Evolutionary conservation across 2,329 filamentous ascomycete genomes (phyloP), one percentile per base, ranked within the genome.

Genomic region (Aspergillus viridinutans): DNA sequence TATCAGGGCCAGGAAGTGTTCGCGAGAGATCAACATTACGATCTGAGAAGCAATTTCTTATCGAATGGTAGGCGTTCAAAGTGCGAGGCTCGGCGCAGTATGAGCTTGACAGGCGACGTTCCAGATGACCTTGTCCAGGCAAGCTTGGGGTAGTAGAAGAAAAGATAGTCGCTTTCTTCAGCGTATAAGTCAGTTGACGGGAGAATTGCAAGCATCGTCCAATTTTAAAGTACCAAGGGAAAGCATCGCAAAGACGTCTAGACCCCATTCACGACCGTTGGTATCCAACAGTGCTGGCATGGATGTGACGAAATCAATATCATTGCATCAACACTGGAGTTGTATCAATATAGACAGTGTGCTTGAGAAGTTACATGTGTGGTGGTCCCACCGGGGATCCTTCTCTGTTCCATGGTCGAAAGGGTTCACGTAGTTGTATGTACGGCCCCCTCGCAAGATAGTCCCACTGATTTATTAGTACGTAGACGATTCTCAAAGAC

Each of bases 231-330:
- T 47, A 47, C 43, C 43, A 26, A 23, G 23, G 43, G 21, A 47
- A 14, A 23, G 12, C 26, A 49, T 47, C 26, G 20, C 40, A 23
- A 21, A 32, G 50, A 20, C 32, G 50, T 50, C 54, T 56, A 50
- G 55, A 55, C 55, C 43, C 47, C 50, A 42, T 20, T 14, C 50
- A 51, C 23, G 3, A 20, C 25, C 50, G 42, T 50, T 32, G 50
- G 47, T 45, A 25, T 35, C 53, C 45, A 21, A 28, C 14, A 50
- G 25, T 32, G 32, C 47, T 50, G 56, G 49, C 48, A 52, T 32
- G 40, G 52, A 56, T 21, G 49, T 62, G 59, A 62, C 61, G 53
- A 57, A 57, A 58, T 55, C 28, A 52, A 53, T 48, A 55, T 38
- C 47, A 23, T 26, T 53, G 26, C 32, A 49, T 53, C 32, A 25